Percentiles rank a stretch among this genome's conserved stretches.
These are phyloP conservation scores for Globisporangium nunn DNA, from an alignment of 352 stramenopile genomes.

Conservation along the genomic window DNA sequence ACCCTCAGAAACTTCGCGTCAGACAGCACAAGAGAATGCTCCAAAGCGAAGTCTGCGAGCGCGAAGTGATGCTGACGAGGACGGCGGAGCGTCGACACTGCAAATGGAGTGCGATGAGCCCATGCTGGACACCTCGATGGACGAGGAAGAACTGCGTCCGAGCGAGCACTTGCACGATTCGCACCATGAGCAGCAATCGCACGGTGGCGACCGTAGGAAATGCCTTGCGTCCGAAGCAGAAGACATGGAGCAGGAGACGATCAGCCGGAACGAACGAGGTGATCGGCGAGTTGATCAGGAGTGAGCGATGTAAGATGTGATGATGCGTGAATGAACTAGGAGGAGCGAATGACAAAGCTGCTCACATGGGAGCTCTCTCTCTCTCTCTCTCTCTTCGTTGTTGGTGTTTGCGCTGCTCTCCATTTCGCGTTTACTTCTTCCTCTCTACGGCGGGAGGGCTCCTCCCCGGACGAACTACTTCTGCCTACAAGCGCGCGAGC, in stretches of 20 bases:
- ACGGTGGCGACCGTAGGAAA: background rate
- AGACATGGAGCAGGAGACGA: background rate
- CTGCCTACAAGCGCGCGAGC: constrained; percentile 1
- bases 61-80: background rate
- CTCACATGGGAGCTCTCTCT: background rate
- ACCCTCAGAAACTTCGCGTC: background rate
- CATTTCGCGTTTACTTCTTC: background rate
- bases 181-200: background rate
- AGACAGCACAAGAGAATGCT: background rate
- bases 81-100: background rate
- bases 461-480: background rate
- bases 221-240: background rate
- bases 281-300: background rate
- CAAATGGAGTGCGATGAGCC: background rate
- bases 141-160: constrained; percentile 1
- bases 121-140: background rate
- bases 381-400: background rate
- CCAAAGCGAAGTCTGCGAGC: background rate
- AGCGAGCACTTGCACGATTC: background rate
- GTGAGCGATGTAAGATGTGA: background rate
- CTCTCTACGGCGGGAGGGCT: background rate
- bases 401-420: background rate
- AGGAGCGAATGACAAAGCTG: background rate
- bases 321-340: background rate
- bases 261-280: background rate